These are phyloP conservation scores for Penicillium expansum DNA, from an alignment of 2,329 filamentous ascomycete species.

Conservation along the genomic window DNA sequence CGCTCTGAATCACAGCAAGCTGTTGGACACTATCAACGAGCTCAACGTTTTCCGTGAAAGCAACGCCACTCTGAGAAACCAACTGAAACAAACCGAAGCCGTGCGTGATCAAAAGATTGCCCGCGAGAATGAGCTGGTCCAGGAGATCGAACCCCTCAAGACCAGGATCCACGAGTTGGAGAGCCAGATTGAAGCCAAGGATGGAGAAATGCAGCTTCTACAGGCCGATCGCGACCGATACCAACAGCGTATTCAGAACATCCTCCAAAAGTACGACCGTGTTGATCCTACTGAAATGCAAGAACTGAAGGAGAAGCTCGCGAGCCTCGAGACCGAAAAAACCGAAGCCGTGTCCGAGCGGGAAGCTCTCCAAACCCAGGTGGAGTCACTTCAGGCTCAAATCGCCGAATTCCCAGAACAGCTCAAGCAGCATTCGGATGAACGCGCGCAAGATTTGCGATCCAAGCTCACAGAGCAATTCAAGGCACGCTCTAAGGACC, in stretches of 20 bases:
- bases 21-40: conserved; percentile 93
- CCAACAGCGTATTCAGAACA: conserved; percentile 94
- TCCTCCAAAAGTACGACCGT: conserved; percentile 92
- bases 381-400: conserved; percentile 54
- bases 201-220: conserved; percentile 83
- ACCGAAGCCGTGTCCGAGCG: conserved; percentile 61
- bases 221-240: conserved; percentile 90
- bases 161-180: conserved; percentile 77
- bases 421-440: conserved; percentile 44
- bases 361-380: conserved; percentile 56
- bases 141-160: conserved; percentile 77
- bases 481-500: conserved; percentile 59
- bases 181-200: conserved; percentile 73
- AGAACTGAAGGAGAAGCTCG: conserved; percentile 75
- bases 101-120: conserved; percentile 71
- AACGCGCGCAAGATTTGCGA: conserved; percentile 51
- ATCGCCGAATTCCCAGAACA: conserved; percentile 49
- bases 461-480: conserved; percentile 49
- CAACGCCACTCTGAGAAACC: conserved; percentile 83
- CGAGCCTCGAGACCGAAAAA: conserved; percentile 63
- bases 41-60: conserved; percentile 95
- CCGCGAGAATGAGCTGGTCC: conserved; percentile 71
- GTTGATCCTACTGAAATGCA: conserved; percentile 93
- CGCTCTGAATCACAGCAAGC: conserved; percentile 77
- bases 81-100: conserved; percentile 74